phyloP scores from a whole-genome alignment of 1,284 basidiomycete species.

The Cryptococcus sp. region DNA sequence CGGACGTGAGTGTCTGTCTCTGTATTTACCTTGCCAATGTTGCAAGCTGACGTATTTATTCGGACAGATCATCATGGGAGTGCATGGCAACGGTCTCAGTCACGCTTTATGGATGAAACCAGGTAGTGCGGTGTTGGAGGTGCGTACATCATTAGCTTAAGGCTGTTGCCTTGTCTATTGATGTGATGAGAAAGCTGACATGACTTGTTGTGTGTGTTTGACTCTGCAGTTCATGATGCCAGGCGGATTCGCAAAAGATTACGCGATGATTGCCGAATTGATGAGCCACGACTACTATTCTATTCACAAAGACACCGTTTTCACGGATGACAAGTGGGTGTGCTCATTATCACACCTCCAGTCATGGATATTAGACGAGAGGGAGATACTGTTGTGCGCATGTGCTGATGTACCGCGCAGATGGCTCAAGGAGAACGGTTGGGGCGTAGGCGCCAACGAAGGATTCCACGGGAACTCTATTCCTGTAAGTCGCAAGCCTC shows the following conservation, averaged over 20 bases:
- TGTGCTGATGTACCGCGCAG: slow-evolving; percentile 1
- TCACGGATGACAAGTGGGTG: slow-evolving; percentile 21
- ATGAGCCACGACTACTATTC: slow-evolving; percentile 32
- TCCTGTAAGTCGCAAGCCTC: slow-evolving; percentile 11
- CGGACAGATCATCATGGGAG: slow-evolving; percentile 21
- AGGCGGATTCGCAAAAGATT: slow-evolving; percentile 28
- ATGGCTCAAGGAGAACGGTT: slow-evolving; percentile 25
- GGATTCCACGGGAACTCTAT: slow-evolving; percentile 25
- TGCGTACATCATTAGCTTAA: background rate
- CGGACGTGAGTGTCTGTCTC: slow-evolving; percentile 19
- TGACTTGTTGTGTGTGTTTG: no score
- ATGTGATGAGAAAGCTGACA: background rate
- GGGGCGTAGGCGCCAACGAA: slow-evolving; percentile 8
- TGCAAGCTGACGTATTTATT: slow-evolving; percentile 2
- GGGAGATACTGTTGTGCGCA: background rate
- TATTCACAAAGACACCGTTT: slow-evolving; percentile 26
- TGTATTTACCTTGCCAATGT: background rate
- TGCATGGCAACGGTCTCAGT: slow-evolving; percentile 27
- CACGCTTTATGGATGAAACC: slow-evolving; percentile 30
- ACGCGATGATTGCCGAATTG: slow-evolving; percentile 26
- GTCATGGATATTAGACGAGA: background rate
- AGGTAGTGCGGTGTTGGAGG: slow-evolving; percentile 15
- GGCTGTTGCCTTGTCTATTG: no score
- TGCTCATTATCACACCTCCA: background rate
- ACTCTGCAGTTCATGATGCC: slow-evolving; percentile 22